Conservation (phyloP, 2,329 filamentous ascomycete species). For the Microcyclosporella mali region DNA sequence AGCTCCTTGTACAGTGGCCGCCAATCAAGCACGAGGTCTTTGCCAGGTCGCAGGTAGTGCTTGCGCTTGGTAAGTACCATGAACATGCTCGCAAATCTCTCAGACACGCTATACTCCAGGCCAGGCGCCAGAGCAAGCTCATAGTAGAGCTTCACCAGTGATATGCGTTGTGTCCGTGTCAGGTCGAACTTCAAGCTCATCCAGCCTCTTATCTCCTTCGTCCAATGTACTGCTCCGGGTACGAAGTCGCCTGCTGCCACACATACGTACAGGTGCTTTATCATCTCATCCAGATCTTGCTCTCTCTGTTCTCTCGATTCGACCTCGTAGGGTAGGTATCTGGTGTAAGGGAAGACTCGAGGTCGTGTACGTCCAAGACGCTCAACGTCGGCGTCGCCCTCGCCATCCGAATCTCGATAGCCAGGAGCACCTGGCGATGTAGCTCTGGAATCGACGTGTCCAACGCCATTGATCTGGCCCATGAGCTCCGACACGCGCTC, state of each 20-base stretch:
- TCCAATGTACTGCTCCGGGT: slow-evolving; percentile 93
- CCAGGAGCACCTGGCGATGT: slow-evolving; percentile 70
- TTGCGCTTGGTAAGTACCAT: slow-evolving; percentile 95
- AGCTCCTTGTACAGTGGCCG: slow-evolving; percentile 85
- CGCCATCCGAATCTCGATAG: slow-evolving; percentile 32
- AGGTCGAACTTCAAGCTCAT: slow-evolving; percentile 96
- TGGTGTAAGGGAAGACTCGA: slow-evolving; percentile 88
- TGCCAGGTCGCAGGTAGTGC: slow-evolving; percentile 85
- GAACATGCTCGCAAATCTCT: slow-evolving; percentile 95
- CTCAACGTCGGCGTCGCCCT: slow-evolving; percentile 42
- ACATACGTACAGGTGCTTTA: slow-evolving; percentile 89
- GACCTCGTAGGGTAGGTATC: slow-evolving; percentile 79
- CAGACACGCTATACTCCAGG: slow-evolving; percentile 71
- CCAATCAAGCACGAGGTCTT: slow-evolving; percentile 91
- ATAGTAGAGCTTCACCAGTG: slow-evolving; percentile 86
- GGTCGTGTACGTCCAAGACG: slow-evolving; percentile 66
- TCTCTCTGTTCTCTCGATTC: slow-evolving; percentile 76
- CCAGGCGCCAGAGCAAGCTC: slow-evolving; percentile 87
- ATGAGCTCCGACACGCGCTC: slow-evolving; percentile 38
- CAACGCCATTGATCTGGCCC: slow-evolving; percentile 33
- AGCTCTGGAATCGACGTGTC: slow-evolving; percentile 70
- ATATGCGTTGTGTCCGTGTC: slow-evolving; percentile 72
- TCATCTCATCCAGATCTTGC: slow-evolving; percentile 73
- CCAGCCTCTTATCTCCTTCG: slow-evolving; percentile 91
- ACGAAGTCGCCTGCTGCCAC: slow-evolving; percentile 90